phyloP scores from a whole-genome alignment of 768 basidiomycete genomes.

The Boletus reticulatus region DNA sequence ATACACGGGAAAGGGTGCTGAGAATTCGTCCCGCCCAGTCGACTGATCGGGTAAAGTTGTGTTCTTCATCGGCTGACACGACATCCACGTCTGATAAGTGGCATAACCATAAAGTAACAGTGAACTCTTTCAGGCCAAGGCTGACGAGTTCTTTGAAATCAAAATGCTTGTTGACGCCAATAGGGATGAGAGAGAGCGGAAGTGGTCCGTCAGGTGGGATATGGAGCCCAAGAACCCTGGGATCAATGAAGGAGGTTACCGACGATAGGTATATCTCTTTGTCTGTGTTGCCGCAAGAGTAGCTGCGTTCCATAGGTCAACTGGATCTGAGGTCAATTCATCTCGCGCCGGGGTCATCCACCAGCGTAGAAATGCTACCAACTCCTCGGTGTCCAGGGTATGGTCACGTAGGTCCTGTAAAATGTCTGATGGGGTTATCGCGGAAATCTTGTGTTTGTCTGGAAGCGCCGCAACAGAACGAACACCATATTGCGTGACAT shows the following conservation, averaged over 20 bases:
- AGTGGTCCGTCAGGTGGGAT: constrained; percentile 79
- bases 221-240: constrained; percentile 43
- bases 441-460: constrained; percentile 57
- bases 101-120: constrained; percentile 66
- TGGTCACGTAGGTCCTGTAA: constrained; percentile 65
- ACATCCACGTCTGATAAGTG: constrained; percentile 53
- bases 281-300: constrained; percentile 50
- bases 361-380: constrained; percentile 69
- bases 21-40: constrained; percentile 80
- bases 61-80: constrained; percentile 36
- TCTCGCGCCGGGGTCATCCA: constrained; percentile 45
- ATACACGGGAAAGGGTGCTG: constrained; percentile 55
- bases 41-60: constrained; percentile 61
- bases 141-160: constrained; percentile 46
- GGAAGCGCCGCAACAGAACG: constrained; percentile 59
- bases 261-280: constrained; percentile 60
- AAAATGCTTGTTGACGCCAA: constrained; percentile 55
- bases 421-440: constrained; percentile 77
- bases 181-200: constrained; percentile 52
- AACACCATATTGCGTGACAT: constrained; percentile 49
- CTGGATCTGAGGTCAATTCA: constrained; percentile 34
- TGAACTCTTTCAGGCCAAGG: constrained; percentile 78
- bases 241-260: constrained; percentile 67
- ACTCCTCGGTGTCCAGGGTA: constrained; percentile 67
- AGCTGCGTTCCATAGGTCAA: constrained; percentile 66